Conservation (phyloP, 2,329 filamentous ascomycete species). For the Graphium sp. region DNA sequence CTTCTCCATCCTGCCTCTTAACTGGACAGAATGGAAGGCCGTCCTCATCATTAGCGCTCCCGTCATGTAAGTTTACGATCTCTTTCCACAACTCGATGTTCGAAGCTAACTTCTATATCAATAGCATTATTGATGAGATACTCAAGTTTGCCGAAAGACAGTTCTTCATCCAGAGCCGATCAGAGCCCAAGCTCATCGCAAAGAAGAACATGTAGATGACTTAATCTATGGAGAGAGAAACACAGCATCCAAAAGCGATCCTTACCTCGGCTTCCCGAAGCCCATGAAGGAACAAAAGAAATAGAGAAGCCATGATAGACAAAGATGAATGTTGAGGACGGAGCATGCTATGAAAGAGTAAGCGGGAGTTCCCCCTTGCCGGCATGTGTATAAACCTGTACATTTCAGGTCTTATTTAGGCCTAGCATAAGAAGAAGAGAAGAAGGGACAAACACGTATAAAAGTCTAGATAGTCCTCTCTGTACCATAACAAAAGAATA, state of each 20-base stretch:
- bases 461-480: neutral
- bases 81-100: no score
- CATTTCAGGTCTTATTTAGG: no score
- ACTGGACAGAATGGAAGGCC: constrained; percentile 80
- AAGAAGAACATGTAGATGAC: constrained; percentile 36
- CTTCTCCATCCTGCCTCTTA: constrained; percentile 81
- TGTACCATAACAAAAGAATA: neutral
- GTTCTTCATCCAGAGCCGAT: constrained; percentile 40
- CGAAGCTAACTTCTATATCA: constrained; percentile 1
- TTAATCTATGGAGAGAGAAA: constrained; percentile 8
- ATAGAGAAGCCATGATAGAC: no score
- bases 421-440: no score
- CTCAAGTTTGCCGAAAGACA: constrained; percentile 64
- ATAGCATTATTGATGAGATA: constrained; percentile 63
- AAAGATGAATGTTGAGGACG: no score
- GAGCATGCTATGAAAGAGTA: no score
- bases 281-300: no score
- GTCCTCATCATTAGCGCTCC: constrained; percentile 78
- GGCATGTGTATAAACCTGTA: no score
- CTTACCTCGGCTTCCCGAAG: no score
- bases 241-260: constrained; percentile 1
- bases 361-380: no score
- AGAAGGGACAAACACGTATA: constrained; percentile 6
- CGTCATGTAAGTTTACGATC: constrained; percentile 81
- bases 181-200: constrained; percentile 17